A percentile compares a stretch with the other conserved stretches of the same genome.
Evolutionary conservation across 192 early-diverging fungal genomes (phyloP).

Genomic region (Phlyctochytrium bullatum): DNA sequence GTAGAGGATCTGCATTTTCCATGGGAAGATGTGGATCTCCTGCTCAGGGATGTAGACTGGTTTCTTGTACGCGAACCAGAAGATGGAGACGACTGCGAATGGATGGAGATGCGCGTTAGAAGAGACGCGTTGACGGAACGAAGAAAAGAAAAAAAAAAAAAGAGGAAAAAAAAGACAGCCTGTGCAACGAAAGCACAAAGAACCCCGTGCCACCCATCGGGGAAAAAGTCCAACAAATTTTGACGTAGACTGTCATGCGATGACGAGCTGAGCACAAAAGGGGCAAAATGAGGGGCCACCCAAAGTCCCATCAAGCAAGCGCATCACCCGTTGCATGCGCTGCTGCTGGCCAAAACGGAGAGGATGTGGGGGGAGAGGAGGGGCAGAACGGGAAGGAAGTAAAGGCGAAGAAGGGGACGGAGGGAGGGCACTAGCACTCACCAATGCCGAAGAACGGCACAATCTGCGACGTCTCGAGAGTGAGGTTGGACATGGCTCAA

Average conservation of each 20-base stretch:
- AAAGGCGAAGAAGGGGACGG: neutral
- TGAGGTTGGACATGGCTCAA: no score
- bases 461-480: slow-evolving; percentile 14
- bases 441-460: slow-evolving; percentile 25
- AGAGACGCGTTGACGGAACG: neutral
- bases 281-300: neutral
- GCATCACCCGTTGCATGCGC: neutral
- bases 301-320: neutral
- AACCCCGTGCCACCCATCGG: neutral
- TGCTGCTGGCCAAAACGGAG: neutral
- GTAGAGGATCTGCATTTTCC: slow-evolving; percentile 23
- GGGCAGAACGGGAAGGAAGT: neutral
- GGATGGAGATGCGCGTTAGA: neutral
- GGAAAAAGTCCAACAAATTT: neutral
- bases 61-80: slow-evolving; percentile 14
- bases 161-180: neutral
- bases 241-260: neutral
- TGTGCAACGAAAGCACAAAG: neutral
- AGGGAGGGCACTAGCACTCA: neutral
- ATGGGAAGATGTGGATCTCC: slow-evolving; percentile 25
- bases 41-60: slow-evolving; percentile 9
- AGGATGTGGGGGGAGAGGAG: neutral
- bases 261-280: neutral
- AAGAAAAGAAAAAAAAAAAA: no score
- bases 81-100: slow-evolving; percentile 8